These are phyloP conservation scores for Raffaelea ambrosiae DNA, from an alignment of 2,329 filamentous ascomycete species.

Conservation along the genomic window DNA sequence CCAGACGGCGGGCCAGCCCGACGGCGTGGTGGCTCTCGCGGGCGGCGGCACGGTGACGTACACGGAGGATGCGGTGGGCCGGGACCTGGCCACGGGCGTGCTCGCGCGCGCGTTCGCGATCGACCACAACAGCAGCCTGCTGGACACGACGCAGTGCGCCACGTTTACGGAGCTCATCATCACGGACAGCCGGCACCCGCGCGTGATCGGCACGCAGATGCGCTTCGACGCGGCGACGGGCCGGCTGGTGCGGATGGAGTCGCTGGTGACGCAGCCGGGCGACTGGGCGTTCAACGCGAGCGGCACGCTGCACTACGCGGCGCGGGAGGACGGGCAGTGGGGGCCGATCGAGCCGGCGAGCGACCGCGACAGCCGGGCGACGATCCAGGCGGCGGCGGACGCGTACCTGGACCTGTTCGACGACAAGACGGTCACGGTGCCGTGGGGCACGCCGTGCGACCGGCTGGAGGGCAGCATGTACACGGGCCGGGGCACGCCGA, in stretches of 20 bases:
- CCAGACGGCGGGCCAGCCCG: conserved; percentile 11
- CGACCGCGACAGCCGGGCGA: conserved; percentile 18
- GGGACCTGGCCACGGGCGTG: too few species aligned
- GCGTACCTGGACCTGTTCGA: conserved; percentile 28
- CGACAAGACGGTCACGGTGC: conserved; percentile 21
- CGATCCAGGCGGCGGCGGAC: conserved; percentile 22
- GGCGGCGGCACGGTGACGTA: background rate
- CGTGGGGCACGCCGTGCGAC: conserved; percentile 25
- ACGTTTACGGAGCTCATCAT: conserved; percentile 28
- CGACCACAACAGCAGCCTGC: conserved; percentile 20
- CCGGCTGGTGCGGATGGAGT: conserved; percentile 19
- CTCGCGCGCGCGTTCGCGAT: too few species aligned
- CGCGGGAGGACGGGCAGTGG: conserved; percentile 14
- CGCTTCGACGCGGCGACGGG: background rate
- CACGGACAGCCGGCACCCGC: conserved; percentile 20
- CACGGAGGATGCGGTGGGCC: too few species aligned
- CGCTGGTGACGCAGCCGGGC: conserved; percentile 21
- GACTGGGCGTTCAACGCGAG: conserved; percentile 27
- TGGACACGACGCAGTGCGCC: conserved; percentile 24
- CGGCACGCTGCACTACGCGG: conserved; percentile 23
- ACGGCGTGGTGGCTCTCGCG: conserved; percentile 5
- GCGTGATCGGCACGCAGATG: conserved; percentile 26
- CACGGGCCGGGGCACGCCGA: conserved; percentile 13
- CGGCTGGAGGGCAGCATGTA: conserved; percentile 20
- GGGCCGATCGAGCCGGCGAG: conserved; percentile 20